Evolutionary conservation across 805 yeast genomes (phyloP).

Genomic region (Sugiyamaella chiloensis): DNA sequence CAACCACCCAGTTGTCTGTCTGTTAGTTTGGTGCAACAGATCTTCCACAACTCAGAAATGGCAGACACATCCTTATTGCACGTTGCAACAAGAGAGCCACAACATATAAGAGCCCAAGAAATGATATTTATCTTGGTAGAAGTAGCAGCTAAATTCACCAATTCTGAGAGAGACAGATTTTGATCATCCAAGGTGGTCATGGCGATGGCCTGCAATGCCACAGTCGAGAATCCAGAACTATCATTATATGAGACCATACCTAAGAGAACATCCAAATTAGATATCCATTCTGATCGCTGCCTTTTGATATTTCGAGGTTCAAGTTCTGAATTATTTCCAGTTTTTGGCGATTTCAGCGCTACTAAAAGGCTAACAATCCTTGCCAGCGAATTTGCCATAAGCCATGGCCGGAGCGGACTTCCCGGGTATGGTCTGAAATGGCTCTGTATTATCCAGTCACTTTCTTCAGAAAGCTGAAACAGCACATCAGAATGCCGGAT

Average conservation of each 20-base stretch:
- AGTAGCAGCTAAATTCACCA: not conserved
- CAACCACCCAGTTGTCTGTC: not conserved
- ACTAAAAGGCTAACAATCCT: not conserved
- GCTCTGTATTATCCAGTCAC: not conserved
- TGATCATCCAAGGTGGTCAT: not conserved
- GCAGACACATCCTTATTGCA: not conserved
- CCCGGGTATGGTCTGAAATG: not conserved
- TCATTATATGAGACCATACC: not conserved
- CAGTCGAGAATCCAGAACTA: not conserved
- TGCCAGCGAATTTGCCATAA: not conserved
- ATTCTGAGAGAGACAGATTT: not conserved
- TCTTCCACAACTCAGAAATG: constrained; percentile 3
- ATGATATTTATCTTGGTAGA: too few species aligned
- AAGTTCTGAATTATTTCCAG: not conserved
- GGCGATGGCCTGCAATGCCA: not conserved
- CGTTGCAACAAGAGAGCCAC: constrained; percentile 6
- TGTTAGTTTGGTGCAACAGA: not conserved
- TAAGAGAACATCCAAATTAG: too few species aligned
- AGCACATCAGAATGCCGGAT: not conserved
- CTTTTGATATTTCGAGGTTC: not conserved
- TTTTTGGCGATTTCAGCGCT: not conserved
- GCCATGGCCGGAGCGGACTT: not conserved
- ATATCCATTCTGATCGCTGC: not conserved
- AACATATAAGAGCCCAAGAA: constrained; percentile 11
- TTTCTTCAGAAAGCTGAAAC: not conserved